Evolutionary conservation across 495 filamentous ascomycete species (phyloP).

Genomic region (Daldinia childiae): DNA sequence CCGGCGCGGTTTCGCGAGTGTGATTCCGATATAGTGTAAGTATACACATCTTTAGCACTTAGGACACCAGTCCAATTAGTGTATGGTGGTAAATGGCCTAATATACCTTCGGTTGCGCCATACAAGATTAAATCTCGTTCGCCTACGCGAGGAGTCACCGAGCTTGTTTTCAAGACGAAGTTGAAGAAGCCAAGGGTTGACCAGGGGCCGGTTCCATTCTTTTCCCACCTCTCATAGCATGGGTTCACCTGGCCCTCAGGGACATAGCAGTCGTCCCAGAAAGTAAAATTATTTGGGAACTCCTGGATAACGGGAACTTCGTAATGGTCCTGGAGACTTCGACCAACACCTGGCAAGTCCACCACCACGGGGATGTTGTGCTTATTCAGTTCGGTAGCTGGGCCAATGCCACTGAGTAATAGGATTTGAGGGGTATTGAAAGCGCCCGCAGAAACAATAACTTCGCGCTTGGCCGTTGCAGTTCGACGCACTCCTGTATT

Average conservation of each 20-base stretch:
- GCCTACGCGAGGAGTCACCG: neutral
- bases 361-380: neutral
- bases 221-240: neutral
- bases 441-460: constrained; percentile 1
- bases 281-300: constrained; percentile 1
- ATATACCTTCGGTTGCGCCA: neutral
- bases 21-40: constrained; percentile 4
- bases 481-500: neutral
- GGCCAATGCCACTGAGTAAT: constrained; percentile 2
- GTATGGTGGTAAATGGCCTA: neutral
- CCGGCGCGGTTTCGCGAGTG: constrained; percentile 8
- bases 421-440: constrained; percentile 4
- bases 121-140: neutral
- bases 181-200: constrained; percentile 1
- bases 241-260: constrained; percentile 1
- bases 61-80: neutral
- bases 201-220: neutral
- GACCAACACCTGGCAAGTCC: neutral
- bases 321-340: constrained; percentile 5
- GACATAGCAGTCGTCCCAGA: constrained; percentile 2
- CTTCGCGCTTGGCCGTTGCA: neutral
- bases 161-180: neutral
- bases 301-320: constrained; percentile 9
- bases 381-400: neutral
- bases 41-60: neutral